Evolutionary conservation across 2,329 filamentous ascomycete species (phyloP).

Genomic region (Graphium sp.): DNA sequence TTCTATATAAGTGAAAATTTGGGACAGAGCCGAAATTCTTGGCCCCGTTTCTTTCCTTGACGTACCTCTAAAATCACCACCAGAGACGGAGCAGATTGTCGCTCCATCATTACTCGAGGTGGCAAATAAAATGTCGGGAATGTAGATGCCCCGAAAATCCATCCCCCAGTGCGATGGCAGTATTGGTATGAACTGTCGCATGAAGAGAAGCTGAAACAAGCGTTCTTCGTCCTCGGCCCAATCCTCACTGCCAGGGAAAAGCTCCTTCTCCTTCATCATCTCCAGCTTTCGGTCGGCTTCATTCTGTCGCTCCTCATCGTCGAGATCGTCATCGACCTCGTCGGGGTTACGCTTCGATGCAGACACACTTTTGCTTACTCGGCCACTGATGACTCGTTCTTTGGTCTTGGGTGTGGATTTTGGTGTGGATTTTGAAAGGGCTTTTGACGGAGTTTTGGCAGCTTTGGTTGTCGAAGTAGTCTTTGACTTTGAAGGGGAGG

Average conservation of each 20-base stretch:
- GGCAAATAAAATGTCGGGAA: slow-evolving; percentile 18
- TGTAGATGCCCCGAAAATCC: slow-evolving; percentile 21
- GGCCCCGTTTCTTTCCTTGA: not conserved
- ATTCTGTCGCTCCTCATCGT: slow-evolving; percentile 3
- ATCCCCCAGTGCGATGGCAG: slow-evolving; percentile 21
- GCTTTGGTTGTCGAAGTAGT: too few species aligned
- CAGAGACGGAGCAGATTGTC: slow-evolving; percentile 18
- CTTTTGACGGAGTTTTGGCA: too few species aligned
- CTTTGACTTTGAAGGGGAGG: too few species aligned
- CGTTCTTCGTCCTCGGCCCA: slow-evolving; percentile 33
- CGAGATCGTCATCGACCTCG: slow-evolving; percentile 1
- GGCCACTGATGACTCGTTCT: slow-evolving; percentile 2
- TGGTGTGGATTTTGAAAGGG: too few species aligned
- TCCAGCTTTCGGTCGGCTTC: slow-evolving; percentile 11
- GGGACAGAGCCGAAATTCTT: too few species aligned
- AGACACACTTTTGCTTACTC: slow-evolving; percentile 1
- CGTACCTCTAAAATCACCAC: slow-evolving; percentile 19
- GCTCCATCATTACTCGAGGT: slow-evolving; percentile 14
- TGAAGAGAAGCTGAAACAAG: slow-evolving; percentile 22
- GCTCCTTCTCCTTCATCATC: slow-evolving; percentile 24
- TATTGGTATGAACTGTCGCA: slow-evolving; percentile 21
- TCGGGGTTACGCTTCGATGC: slow-evolving; percentile 1
- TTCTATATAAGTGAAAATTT: not conserved
- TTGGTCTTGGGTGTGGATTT: not conserved
- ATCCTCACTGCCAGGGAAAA: slow-evolving; percentile 22